Evolutionary conservation across 2,329 filamentous ascomycete genomes (phyloP).

Genomic region (Lizonia empirigonia): DNA sequence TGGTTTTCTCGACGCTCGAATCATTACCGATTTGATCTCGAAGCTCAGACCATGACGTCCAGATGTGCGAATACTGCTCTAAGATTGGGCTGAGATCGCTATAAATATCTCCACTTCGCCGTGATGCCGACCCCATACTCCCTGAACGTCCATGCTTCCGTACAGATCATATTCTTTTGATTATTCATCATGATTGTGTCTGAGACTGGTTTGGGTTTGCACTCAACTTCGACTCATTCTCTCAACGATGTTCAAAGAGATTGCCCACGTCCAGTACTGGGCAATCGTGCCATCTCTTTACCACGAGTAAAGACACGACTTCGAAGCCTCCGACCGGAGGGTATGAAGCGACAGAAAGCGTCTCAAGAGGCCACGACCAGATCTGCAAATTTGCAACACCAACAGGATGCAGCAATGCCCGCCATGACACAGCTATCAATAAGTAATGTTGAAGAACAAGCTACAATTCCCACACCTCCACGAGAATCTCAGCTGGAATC

Average conservation of each 20-base stretch:
- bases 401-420: background rate
- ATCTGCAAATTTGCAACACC: no score
- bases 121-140: background rate
- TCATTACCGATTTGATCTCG: background rate
- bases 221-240: background rate
- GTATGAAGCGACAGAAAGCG: background rate
- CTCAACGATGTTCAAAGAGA: background rate
- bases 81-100: constrained; percentile 4
- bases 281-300: background rate
- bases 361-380: background rate
- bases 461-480: background rate
- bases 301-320: background rate
- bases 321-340: background rate
- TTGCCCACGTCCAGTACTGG: background rate
- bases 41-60: constrained; percentile 7
- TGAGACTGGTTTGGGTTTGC: background rate
- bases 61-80: background rate
- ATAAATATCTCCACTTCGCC: constrained; percentile 2
- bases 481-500: background rate
- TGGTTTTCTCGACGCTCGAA: constrained; percentile 3
- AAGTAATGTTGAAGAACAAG: background rate
- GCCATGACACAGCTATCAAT: background rate
- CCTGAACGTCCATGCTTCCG: background rate
- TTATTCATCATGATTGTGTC: background rate
- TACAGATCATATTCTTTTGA: background rate